Evolutionary conservation across 306 rosid species (phyloP).

Genomic region (Cucumis melo): DNA sequence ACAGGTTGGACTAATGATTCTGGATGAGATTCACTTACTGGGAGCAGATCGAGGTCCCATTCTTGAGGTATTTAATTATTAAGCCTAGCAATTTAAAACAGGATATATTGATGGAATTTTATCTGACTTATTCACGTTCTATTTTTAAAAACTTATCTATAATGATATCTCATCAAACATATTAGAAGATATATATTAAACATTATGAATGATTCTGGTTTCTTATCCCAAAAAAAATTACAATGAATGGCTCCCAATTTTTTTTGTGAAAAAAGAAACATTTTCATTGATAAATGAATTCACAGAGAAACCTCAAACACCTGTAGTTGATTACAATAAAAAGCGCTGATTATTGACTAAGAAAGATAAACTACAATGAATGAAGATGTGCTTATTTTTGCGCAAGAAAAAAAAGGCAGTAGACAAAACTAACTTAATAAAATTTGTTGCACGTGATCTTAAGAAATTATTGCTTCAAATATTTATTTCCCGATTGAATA

Average conservation of each 20-base stretch:
- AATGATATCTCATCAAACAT: background rate
- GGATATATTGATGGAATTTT: background rate
- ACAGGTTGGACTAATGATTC: conserved; percentile 85
- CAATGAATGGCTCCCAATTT: too few relatives aligned
- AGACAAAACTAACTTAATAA: too few relatives aligned
- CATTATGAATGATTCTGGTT: background rate
- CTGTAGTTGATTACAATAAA: too few relatives aligned
- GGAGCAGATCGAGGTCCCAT: conserved; percentile 99
- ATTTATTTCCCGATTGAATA: background rate
- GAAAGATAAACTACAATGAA: too few relatives aligned
- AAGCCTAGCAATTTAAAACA: conserved; percentile 3
- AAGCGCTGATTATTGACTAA: too few relatives aligned
- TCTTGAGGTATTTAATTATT: conserved; percentile 60
- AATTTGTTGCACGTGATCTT: background rate
- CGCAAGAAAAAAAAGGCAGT: too few relatives aligned
- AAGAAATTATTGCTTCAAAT: background rate
- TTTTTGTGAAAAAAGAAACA: too few relatives aligned
- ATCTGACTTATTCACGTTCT: background rate
- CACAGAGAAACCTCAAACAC: too few relatives aligned
- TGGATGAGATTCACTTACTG: conserved; percentile 94
- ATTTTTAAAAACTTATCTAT: background rate
- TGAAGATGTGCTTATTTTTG: too few relatives aligned
- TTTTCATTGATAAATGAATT: too few relatives aligned
- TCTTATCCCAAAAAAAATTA: too few relatives aligned
- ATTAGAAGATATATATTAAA: background rate